phyloP scores from a whole-genome alignment of 129 eudicot genomes.

The Lonicera japonica region DNA sequence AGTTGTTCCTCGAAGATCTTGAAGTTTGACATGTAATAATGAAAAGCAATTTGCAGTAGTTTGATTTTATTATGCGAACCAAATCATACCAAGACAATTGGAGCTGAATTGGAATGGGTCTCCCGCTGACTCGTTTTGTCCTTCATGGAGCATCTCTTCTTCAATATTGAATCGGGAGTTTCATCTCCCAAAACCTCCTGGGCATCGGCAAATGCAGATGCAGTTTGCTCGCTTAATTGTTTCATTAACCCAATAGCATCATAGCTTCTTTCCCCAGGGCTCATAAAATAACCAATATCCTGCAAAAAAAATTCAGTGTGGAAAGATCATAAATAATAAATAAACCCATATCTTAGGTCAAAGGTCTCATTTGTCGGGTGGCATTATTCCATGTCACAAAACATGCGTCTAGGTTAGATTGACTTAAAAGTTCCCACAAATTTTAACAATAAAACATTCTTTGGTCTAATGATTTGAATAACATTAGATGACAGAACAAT shows the following conservation, averaged over 20 bases:
- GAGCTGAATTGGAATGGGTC: slow-evolving; percentile 11
- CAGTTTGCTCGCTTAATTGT: slow-evolving; percentile 76
- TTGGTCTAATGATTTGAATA: too few species aligned
- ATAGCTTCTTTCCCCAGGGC: slow-evolving; percentile 66
- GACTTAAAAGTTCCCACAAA: too few species aligned
- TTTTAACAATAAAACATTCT: too few species aligned
- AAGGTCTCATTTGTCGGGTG: too few species aligned
- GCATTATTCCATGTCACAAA: too few species aligned
- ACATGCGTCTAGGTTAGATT: too few species aligned
- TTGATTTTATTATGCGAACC: background rate
- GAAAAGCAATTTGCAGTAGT: background rate
- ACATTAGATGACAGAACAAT: too few species aligned
- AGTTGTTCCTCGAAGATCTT: too few species aligned
- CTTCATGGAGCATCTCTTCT: slow-evolving; percentile 27
- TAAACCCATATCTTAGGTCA: too few species aligned
- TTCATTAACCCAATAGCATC: slow-evolving; percentile 91
- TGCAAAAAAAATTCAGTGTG: slow-evolving; percentile 12
- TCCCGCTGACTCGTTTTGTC: slow-evolving; percentile 23
- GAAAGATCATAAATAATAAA: too few species aligned
- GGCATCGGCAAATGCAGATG: slow-evolving; percentile 75
- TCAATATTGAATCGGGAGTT: slow-evolving; percentile 62
- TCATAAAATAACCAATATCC: slow-evolving; percentile 66
- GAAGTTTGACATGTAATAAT: too few species aligned
- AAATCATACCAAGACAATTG: slow-evolving; percentile 47
- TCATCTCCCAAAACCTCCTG: slow-evolving; percentile 82